These are phyloP conservation scores for Cordia subcordata DNA, from an alignment of 257 asterid species.

Conservation along the genomic window DNA sequence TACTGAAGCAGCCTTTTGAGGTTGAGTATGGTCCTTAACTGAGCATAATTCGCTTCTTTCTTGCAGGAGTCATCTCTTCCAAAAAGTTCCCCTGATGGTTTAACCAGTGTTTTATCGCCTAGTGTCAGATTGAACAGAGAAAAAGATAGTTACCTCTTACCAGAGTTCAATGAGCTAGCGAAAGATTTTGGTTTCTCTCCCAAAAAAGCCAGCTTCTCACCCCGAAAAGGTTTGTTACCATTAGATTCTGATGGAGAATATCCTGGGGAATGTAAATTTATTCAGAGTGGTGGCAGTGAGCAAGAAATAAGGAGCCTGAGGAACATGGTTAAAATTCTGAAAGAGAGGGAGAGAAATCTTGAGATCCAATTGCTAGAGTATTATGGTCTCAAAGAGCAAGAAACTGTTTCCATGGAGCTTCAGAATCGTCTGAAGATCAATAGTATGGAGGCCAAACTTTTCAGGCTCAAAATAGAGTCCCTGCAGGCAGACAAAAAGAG, in stretches of 20 bases:
- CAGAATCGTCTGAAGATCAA: constrained; percentile 60
- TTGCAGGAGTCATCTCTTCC: constrained; percentile 22
- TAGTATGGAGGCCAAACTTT: constrained; percentile 63
- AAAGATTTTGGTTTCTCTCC: constrained; percentile 12
- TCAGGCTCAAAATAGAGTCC: constrained; percentile 62
- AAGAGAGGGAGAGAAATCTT: constrained; percentile 64
- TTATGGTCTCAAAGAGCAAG: constrained; percentile 89
- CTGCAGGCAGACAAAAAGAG: constrained; percentile 58
- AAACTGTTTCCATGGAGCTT: constrained; percentile 67
- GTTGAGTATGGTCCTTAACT: not conserved
- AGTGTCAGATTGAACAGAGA: too few relatives aligned
- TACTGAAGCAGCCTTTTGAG: too few relatives aligned
- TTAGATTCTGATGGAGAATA: constrained; percentile 15
- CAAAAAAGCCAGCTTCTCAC: constrained; percentile 19
- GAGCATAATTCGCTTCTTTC: not conserved
- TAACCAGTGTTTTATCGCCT: not conserved
- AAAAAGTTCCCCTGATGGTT: constrained; percentile 19
- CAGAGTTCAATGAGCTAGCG: constrained; percentile 47
- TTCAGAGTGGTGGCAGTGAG: not conserved
- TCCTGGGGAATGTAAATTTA: constrained; percentile 11
- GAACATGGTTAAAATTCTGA: constrained; percentile 46
- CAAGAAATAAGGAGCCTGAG: constrained; percentile 54
- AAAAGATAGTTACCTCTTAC: constrained; percentile 38
- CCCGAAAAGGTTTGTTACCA: constrained; percentile 13
- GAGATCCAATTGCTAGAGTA: constrained; percentile 76